These are phyloP conservation scores for Fusarium coffeatum DNA, from an alignment of 2,329 filamentous ascomycete species.

Conservation along the genomic window DNA sequence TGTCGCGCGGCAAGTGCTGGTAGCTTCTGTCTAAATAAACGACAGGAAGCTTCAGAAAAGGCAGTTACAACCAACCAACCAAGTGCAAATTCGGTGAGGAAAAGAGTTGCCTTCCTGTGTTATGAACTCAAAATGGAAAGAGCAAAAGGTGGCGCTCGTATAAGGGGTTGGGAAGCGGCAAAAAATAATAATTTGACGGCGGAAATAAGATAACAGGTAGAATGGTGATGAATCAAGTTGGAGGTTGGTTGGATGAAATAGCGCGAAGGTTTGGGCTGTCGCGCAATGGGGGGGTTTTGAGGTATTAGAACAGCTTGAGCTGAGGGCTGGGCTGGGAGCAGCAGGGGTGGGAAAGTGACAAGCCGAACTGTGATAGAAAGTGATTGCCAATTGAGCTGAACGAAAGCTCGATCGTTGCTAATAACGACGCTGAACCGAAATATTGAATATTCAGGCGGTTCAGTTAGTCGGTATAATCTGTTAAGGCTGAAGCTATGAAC, in stretches of 20 bases:
- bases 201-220: neutral
- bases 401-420: neutral
- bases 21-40: slow-evolving; percentile 28
- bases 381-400: slow-evolving; percentile 7
- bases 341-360: slow-evolving; percentile 4
- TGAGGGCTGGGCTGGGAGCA: slow-evolving; percentile 3
- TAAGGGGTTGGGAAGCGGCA: neutral
- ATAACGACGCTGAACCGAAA: neutral
- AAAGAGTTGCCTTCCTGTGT: neutral
- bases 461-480: slow-evolving; percentile 2
- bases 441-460: slow-evolving; percentile 3
- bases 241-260: neutral
- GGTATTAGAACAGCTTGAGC: slow-evolving; percentile 7
- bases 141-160: neutral
- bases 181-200: slow-evolving; percentile 2
- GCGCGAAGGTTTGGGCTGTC: slow-evolving; percentile 9
- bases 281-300: slow-evolving; percentile 15
- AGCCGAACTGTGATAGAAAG: slow-evolving; percentile 10
- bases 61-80: neutral
- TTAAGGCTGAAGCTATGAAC: slow-evolving; percentile 2
- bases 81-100: neutral
- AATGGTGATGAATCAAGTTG: neutral
- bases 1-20: slow-evolving; percentile 40
- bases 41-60: slow-evolving; percentile 10
- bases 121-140: neutral